These are phyloP conservation scores for Pyrenopolyporus hunteri DNA, from an alignment of 495 filamentous ascomycete genomes.

Conservation along the genomic window DNA sequence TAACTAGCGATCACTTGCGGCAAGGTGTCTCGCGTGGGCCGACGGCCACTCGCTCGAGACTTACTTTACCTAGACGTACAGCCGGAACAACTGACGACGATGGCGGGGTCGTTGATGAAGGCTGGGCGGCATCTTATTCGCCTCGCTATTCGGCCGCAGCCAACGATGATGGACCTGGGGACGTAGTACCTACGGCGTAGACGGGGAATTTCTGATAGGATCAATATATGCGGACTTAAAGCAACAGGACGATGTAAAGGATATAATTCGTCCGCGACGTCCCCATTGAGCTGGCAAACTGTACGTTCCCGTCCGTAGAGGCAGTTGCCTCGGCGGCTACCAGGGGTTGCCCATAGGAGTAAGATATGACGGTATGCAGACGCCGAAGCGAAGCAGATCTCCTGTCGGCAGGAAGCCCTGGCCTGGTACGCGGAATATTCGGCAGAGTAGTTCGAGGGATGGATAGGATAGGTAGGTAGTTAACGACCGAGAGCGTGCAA, in stretches of 20 bases:
- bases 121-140: conserved; percentile 22
- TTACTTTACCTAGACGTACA: conserved; percentile 19
- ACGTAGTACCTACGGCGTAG: conserved; percentile 24
- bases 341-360: conserved; percentile 14
- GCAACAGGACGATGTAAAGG: conserved; percentile 10
- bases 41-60: conserved; percentile 23
- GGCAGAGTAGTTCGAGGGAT: conserved; percentile 6
- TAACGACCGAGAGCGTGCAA: conserved; percentile 19
- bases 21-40: conserved; percentile 30
- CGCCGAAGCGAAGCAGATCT: conserved; percentile 8
- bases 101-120: conserved; percentile 32
- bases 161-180: conserved; percentile 32
- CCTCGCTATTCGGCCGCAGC: conserved; percentile 18
- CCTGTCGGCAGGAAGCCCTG: conserved; percentile 3
- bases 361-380: conserved; percentile 28
- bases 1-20: conserved; percentile 35
- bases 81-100: conserved; percentile 28
- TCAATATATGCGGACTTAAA: conserved; percentile 15
- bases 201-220: conserved; percentile 36
- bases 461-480: no score
- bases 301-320: conserved; percentile 29
- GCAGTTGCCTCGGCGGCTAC: conserved; percentile 15
- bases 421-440: conserved; percentile 4
- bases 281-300: conserved; percentile 14
- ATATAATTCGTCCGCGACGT: conserved; percentile 18